These are phyloP conservation scores for Diplodia intermedia DNA, from an alignment of 2,329 filamentous ascomycete species.

Conservation along the genomic window DNA sequence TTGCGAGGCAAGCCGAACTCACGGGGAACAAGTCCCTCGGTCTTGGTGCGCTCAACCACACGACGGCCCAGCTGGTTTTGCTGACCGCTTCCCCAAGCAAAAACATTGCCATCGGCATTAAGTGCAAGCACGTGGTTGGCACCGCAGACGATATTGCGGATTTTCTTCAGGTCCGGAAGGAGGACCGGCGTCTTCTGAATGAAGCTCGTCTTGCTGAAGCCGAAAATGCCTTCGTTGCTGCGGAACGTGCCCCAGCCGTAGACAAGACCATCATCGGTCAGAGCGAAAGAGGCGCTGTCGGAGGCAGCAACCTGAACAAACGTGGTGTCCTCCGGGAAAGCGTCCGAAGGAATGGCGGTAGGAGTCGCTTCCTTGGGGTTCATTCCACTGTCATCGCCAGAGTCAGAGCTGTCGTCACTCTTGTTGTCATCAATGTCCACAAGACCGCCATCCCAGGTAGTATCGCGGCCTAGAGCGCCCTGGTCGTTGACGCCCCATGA, in stretches of 20 bases:
- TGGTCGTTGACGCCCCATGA: slow-evolving; percentile 91
- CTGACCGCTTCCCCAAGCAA: slow-evolving; percentile 75
- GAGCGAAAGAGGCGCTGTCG: slow-evolving; percentile 76
- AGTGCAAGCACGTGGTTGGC: slow-evolving; percentile 76
- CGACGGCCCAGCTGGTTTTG: slow-evolving; percentile 73
- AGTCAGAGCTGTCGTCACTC: slow-evolving; percentile 57
- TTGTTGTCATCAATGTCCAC: slow-evolving; percentile 61
- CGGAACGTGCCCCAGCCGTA: slow-evolving; percentile 88
- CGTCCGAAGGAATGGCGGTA: slow-evolving; percentile 60
- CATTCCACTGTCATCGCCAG: slow-evolving; percentile 65
- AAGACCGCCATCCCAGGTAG: slow-evolving; percentile 69
- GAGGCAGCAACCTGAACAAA: slow-evolving; percentile 73
- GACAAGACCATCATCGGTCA: slow-evolving; percentile 76
- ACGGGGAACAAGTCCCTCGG: slow-evolving; percentile 62
- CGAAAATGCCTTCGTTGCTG: slow-evolving; percentile 71
- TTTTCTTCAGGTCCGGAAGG: slow-evolving; percentile 69
- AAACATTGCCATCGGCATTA: slow-evolving; percentile 68
- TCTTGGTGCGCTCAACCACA: slow-evolving; percentile 65
- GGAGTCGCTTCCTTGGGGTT: slow-evolving; percentile 78
- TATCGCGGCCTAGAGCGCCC: slow-evolving; percentile 78
- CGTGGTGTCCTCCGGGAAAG: slow-evolving; percentile 67
- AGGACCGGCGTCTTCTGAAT: slow-evolving; percentile 56
- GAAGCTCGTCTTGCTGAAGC: slow-evolving; percentile 61
- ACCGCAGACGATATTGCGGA: slow-evolving; percentile 69
- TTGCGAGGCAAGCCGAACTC: slow-evolving; percentile 63